Evolutionary conservation across 257 asterid species (phyloP).

Genomic region (Penstemon barbatus): DNA sequence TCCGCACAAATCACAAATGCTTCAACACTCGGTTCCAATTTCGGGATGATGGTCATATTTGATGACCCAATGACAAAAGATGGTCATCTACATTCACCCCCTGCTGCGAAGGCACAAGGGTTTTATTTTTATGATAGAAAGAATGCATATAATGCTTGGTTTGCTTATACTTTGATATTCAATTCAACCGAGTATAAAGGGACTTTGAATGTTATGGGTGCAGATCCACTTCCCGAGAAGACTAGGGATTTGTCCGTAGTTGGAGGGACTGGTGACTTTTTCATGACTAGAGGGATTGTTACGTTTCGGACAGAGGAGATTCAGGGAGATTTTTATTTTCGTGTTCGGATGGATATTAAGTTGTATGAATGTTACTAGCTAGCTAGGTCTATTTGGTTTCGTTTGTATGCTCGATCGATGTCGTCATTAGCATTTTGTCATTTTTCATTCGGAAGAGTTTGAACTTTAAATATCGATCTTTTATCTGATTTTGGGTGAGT

Average conservation of each 20-base stretch:
- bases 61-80: conserved; percentile 62
- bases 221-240: conserved; percentile 44
- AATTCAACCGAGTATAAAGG: conserved; percentile 53
- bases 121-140: conserved; percentile 62
- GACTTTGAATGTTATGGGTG: conserved; percentile 57
- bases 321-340: conserved; percentile 53
- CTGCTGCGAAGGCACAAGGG: conserved; percentile 57
- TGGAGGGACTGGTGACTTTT: conserved; percentile 70
- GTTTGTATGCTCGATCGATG: too few relatives aligned
- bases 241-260: conserved; percentile 58
- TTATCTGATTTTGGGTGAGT: too few relatives aligned
- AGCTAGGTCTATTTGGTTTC: too few relatives aligned
- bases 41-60: conserved; percentile 53
- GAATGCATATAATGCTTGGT: conserved; percentile 48
- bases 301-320: conserved; percentile 45
- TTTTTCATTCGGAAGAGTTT: too few relatives aligned
- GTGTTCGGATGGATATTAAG: conserved; percentile 69
- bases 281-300: conserved; percentile 64
- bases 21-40: conserved; percentile 34
- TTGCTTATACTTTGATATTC: conserved; percentile 59
- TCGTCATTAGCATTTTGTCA: too few relatives aligned
- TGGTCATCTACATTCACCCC: conserved; percentile 41
- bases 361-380: conserved; percentile 33
- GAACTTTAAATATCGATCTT: too few relatives aligned
- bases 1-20: conserved; percentile 37